A percentile compares a stretch with the other conserved stretches of the same genome.
Conservation (phyloP, 495 filamentous ascomycete genomes). For the Stereocaulon alpinum region DNA sequence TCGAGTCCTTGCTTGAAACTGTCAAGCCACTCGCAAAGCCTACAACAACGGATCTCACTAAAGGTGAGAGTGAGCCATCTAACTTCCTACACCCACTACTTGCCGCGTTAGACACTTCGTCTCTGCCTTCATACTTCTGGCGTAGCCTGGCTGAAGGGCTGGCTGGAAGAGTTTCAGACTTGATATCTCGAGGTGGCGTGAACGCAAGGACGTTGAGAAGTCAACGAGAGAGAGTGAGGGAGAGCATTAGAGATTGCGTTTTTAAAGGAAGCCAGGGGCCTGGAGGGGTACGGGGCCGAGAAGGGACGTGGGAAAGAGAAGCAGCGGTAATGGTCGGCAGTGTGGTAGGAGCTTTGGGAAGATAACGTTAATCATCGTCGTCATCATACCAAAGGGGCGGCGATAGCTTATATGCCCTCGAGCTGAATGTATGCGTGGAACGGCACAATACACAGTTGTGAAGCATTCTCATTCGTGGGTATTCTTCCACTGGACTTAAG, state of each 20-base stretch:
- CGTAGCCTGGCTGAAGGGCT: constrained; percentile 71
- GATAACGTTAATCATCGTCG: constrained; percentile 24
- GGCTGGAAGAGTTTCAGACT: constrained; percentile 68
- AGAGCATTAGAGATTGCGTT: constrained; percentile 76
- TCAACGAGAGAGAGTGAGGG: constrained; percentile 63
- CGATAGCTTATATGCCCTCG: not conserved
- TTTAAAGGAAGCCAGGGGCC: constrained; percentile 59
- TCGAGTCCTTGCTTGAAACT: constrained; percentile 66
- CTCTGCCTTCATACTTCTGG: constrained; percentile 86
- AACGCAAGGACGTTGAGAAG: constrained; percentile 68
- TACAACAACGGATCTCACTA: constrained; percentile 28
- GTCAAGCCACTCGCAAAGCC: constrained; percentile 52
- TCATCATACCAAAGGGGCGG: not conserved
- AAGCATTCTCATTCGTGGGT: not conserved
- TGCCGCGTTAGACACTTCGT: constrained; percentile 72
- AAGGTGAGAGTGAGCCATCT: constrained; percentile 9
- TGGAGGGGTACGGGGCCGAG: constrained; percentile 34
- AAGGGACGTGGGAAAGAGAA: constrained; percentile 71
- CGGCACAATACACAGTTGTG: not conserved
- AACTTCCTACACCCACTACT: constrained; percentile 69
- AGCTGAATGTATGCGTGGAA: not conserved
- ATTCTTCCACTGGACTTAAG: constrained; percentile 5
- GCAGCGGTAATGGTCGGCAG: constrained; percentile 90
- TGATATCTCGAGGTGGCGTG: constrained; percentile 68
- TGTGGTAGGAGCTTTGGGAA: constrained; percentile 44